Evolutionary conservation across 192 early-diverging fungal species (phyloP), one percentile per base, ranked within the genome.

Genomic region (Mortierella antarctica): DNA sequence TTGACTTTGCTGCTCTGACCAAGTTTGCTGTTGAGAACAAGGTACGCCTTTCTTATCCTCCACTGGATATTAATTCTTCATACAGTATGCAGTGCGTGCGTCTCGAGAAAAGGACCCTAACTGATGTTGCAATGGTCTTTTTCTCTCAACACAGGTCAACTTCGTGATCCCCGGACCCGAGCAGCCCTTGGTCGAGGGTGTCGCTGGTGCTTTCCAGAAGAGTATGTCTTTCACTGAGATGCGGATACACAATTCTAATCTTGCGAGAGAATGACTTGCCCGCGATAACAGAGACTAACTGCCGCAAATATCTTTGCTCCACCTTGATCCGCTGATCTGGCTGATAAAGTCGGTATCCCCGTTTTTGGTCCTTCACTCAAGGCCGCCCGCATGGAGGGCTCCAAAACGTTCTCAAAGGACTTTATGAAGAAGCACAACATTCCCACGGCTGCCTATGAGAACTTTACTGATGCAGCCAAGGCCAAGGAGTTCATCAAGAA

Each of bases 391-490:
- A 93, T 99, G 84, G 98, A 99, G 84, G 96, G 96, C 5, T 99
- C 98, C 59, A 99, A 99, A 88, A 94, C 96, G 15, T 99, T 98
- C 83, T 94, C 96, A 73, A 99, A 98, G 85, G 93, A 98, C 81
- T 99, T 99, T 78, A 99, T 99, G 98, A 88, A 91, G 85, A 92
- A 92, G 82, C 96, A 99, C 87, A 81, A 87, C 61, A 98, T 99
- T 82, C 97, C 98, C 7, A 99, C 98, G 2, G 98, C 98, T 6
- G 90, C 89, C 20, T 98, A 97, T 87, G 83, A 89, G 77, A 88
- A 88, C 75, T 78, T 65, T 56, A 69, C 54, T 5, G 67, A 54
- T 56, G 69, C 61, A 17, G 64, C 49, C 15, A 57, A 57, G 18
- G 59, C 65, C 7, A 65, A 71, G 56, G 59, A 55, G 41, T 71